Evolutionary conservation across 108 stramenopile species (phyloP), one percentile per base, ranked within the genome.

Genomic region (Cylindrotheca closterium): DNA sequence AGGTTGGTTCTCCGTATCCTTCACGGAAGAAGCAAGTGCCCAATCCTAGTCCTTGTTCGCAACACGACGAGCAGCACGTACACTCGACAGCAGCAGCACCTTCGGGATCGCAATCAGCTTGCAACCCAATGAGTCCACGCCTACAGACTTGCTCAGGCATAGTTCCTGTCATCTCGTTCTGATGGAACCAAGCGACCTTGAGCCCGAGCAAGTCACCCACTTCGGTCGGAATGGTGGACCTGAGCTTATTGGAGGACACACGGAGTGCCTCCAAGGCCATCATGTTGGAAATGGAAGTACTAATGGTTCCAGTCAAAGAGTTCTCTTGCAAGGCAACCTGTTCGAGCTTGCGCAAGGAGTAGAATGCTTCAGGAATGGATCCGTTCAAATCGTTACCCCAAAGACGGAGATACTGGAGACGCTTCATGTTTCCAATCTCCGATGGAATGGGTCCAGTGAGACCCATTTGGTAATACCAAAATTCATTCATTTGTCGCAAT

Each of bases 391-490:
- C 42, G 48, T 78, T 78, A 5, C 53, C 77, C 30, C 63, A 52
- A 2, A 75, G 21, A 32, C 67, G 71, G n/a, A 74, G 57, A 4
- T 52, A 60, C 19, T 74, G 55, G 30, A 75, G 29, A 1, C 34
- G 60, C 21, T 30, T 26, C 23, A 78, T 28, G n/a, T 27, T n/a
- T 8, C 80, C 77, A 42, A 81, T 19, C 30, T 71, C 56, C 8
- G 60, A 47, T 49, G 54, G 68, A 63, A 79, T 48, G 3, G 67
- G 69, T 54, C 78, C 78, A 23, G 32, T 65, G 23, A 79, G 50
- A 1, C 33, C 25, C 24, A 50, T 65, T 34, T 69, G 49, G 23
- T 65, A 29, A 2, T 64, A 32, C 48, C 60, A 58, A 18, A 78
- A 49, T 23, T 58, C 61, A 29, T 42, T 47, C 23, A 77, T 27